Percentiles rank a stretch among this genome's conserved stretches.
Conservation (phyloP, 2,329 filamentous ascomycete species). For the Fusarium mundagurra region DNA sequence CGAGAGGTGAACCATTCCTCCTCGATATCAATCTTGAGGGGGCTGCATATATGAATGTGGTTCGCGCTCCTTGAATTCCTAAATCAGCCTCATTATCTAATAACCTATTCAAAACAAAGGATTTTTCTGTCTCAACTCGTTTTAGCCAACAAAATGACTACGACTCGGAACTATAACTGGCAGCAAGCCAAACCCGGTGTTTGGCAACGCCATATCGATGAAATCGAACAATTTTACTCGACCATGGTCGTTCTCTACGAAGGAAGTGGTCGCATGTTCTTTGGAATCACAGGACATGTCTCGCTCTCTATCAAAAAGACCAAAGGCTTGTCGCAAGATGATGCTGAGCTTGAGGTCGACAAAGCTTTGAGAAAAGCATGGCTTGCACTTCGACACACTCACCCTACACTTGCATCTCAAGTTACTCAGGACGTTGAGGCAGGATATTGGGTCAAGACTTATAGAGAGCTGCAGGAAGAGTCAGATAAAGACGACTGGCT, state of each 20-base stretch:
- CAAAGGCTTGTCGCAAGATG: not conserved
- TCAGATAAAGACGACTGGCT: constrained; percentile 41
- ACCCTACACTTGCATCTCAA: constrained; percentile 48
- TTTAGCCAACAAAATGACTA: not conserved
- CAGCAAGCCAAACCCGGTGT: constrained; percentile 36
- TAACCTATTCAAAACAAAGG: accelerated
- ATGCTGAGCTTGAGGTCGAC: constrained; percentile 36
- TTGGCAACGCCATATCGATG: constrained; percentile 52
- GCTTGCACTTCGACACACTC: constrained; percentile 46
- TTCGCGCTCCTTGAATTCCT: not conserved
- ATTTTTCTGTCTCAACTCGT: accelerated
- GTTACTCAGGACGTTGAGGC: constrained; percentile 29
- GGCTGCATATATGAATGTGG: not conserved
- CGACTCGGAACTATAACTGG: constrained; percentile 31
- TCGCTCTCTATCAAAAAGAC: constrained; percentile 38
- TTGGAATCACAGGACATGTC: constrained; percentile 53
- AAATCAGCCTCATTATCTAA: accelerated
- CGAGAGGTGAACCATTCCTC: not conserved
- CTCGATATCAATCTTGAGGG: not conserved
- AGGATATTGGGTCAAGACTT: constrained; percentile 44
- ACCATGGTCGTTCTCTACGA: constrained; percentile 48
- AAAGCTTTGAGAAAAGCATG: constrained; percentile 48
- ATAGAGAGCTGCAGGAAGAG: not conserved
- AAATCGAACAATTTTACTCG: constrained; percentile 54
- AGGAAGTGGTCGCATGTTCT: constrained; percentile 52